These are phyloP conservation scores for Phytopythium aichiense DNA, from an alignment of 352 stramenopile genomes.

Conservation along the genomic window DNA sequence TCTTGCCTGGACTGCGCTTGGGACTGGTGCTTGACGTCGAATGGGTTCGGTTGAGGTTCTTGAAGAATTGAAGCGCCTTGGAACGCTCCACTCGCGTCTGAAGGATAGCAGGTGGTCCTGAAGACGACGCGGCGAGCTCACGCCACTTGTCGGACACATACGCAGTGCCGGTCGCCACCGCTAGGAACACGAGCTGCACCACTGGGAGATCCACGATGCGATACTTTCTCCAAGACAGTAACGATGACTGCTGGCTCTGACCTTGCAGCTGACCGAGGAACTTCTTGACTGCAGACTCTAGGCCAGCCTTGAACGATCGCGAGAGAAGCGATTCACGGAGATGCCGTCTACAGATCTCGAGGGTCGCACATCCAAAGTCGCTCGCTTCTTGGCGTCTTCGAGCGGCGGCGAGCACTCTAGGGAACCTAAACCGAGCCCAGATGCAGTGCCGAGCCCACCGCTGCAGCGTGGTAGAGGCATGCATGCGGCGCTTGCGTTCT, in stretches of 20 bases:
- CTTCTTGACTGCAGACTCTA: constrained; percentile 1
- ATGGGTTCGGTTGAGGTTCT: constrained; percentile 2
- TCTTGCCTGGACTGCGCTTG: constrained; percentile 10
- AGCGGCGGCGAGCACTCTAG: not conserved
- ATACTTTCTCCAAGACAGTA: constrained; percentile 7
- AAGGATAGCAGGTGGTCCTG: not conserved
- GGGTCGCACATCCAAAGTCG: not conserved
- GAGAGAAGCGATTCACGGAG: not conserved
- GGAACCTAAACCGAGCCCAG: not conserved
- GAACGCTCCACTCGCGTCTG: constrained; percentile 6
- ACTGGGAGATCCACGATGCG: constrained; percentile 1
- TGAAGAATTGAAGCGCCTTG: constrained; percentile 8
- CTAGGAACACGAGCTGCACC: constrained; percentile 6
- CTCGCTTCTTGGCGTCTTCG: constrained; percentile 2
- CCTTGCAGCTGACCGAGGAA: not conserved
- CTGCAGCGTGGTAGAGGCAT: not conserved
- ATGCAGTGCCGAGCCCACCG: not conserved
- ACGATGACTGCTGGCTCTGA: not conserved
- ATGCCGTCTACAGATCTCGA: constrained; percentile 1
- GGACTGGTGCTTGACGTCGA: not conserved
- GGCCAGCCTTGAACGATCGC: not conserved
- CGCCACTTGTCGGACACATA: not conserved
- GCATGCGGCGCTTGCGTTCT: not conserved
- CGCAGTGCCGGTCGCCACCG: not conserved
- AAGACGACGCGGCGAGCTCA: not conserved